Base-by-base conservation (phyloP, 139 green algal species). In the Micractinium sp. region DNA sequence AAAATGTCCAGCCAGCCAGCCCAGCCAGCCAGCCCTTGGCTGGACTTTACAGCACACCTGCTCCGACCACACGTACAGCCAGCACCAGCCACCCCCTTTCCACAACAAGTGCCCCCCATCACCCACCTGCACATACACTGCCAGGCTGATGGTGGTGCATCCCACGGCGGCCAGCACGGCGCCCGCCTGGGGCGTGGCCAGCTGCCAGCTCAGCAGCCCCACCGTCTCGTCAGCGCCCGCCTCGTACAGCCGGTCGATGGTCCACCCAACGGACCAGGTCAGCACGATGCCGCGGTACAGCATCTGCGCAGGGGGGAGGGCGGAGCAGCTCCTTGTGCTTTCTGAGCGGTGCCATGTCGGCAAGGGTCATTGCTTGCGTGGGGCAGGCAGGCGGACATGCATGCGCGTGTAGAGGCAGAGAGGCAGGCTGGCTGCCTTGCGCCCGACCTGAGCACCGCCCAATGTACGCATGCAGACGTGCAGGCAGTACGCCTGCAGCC, bases 251-350 rank as follows among this genome's bases (percentile, higher is more conserved):
- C 86, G 92, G 86, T 94, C 86, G 41, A 87, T 93, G 81, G 69
- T 67, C 94, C 94, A 96, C 29, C 87, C 33, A 0, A 87, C 91
- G 2, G 92, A 83, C 53, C 93, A 89, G 47, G 90, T 93, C 3
- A 96, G 89, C 36, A 85, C 69, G 31, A 96, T 87, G 15, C 88
- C 94, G 14, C 94, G 85, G 88, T 94, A 96, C 81, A 87, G 83
- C 83, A 87, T 87, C 83, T 87, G 82, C 20, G 23, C 19, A 22
- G 61, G 60, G n/a, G n/a, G 1, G 25, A 75, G 67, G 1, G 67
- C 25, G 20, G 23, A 14, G n/a, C 67, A 35, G 67, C 23, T 33
- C 12, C n/a, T n/a, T n/a, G n/a, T n/a, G n/a, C n/a, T n/a, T n/a
- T n/a, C n/a, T n/a, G n/a, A n/a, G n/a, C n/a, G n/a, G n/a, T n/a